A percentile compares a stretch with the other conserved stretches of the same genome.
These are phyloP conservation scores for Clavulina sp. DNA, from an alignment of 768 basidiomycete genomes.

Conservation along the genomic window DNA sequence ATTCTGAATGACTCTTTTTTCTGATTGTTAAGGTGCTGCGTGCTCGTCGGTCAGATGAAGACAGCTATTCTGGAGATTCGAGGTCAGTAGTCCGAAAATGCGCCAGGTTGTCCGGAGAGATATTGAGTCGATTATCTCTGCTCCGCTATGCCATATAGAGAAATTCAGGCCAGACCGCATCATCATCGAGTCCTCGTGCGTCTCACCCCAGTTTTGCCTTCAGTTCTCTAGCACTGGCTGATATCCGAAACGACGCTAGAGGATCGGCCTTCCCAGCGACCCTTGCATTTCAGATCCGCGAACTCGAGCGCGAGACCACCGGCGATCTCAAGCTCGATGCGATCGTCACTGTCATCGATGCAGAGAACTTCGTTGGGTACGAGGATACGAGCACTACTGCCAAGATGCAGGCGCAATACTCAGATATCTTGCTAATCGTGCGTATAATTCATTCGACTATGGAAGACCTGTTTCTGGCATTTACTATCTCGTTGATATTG, in stretches of 20 bases:
- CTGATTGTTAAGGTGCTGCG: constrained; percentile 50
- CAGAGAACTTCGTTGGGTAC: constrained; percentile 83
- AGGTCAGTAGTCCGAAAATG: constrained; percentile 26
- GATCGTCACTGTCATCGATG: constrained; percentile 80
- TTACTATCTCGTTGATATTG: background rate
- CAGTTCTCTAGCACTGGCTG: background rate
- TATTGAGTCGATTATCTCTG: background rate
- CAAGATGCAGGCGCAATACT: constrained; percentile 89
- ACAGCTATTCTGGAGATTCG: constrained; percentile 76
- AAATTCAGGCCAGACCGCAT: constrained; percentile 77
- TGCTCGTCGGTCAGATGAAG: constrained; percentile 90
- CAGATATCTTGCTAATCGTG: constrained; percentile 76
- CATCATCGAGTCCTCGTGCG: constrained; percentile 87
- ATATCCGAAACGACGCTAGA: constrained; percentile 22
- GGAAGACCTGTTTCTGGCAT: too few relatives aligned
- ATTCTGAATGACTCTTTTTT: background rate
- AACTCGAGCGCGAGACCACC: constrained; percentile 62
- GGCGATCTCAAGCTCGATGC: constrained; percentile 71
- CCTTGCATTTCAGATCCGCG: constrained; percentile 82
- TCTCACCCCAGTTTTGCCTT: constrained; percentile 6
- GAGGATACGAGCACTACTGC: constrained; percentile 86
- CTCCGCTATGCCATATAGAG: constrained; percentile 36
- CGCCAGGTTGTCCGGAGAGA: background rate
- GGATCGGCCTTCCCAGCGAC: constrained; percentile 95
- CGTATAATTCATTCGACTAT: constrained; percentile 16